Evolutionary conservation across 2,329 filamentous ascomycete genomes (phyloP).

Genomic region (Harringtonia lauricola): DNA sequence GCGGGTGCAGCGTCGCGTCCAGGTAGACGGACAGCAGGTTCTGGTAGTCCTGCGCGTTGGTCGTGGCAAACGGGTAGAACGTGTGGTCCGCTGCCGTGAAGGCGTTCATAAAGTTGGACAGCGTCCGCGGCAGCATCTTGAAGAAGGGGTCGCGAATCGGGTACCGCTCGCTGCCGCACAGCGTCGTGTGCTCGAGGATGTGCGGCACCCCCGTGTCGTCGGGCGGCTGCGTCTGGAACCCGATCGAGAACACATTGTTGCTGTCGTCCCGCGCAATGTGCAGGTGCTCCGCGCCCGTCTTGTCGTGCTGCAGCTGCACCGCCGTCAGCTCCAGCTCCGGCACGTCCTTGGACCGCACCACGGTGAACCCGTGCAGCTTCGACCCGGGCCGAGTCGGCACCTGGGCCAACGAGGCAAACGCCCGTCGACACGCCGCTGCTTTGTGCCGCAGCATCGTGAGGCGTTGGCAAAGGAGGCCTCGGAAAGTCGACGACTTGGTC

Average conservation of each 20-base stretch:
- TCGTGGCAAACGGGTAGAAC: slow-evolving; percentile 95
- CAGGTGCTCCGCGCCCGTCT: slow-evolving; percentile 90
- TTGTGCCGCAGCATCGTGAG: slow-evolving; percentile 4
- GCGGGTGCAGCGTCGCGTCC: slow-evolving; percentile 81
- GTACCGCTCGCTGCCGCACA: slow-evolving; percentile 91
- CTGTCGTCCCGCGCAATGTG: slow-evolving; percentile 90
- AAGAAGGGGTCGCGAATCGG: slow-evolving; percentile 99
- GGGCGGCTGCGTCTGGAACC: slow-evolving; percentile 97
- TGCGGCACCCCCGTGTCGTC: slow-evolving; percentile 94
- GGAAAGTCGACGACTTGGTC: too few species aligned
- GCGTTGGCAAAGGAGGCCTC: too few species aligned
- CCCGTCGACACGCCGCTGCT: background rate
- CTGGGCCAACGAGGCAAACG: slow-evolving; percentile 36
- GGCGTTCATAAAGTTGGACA: slow-evolving; percentile 99
- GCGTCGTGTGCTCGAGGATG: slow-evolving; percentile 92
- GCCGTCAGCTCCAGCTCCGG: slow-evolving; percentile 90
- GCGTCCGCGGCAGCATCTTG: slow-evolving; percentile 95
- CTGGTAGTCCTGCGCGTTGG: slow-evolving; percentile 87
- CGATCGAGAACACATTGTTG: slow-evolving; percentile 99
- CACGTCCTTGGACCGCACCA: slow-evolving; percentile 81
- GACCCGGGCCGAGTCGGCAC: slow-evolving; percentile 66
- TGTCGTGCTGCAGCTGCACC: slow-evolving; percentile 81
- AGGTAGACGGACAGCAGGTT: slow-evolving; percentile 96
- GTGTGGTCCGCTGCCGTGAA: slow-evolving; percentile 96
- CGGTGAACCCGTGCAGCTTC: slow-evolving; percentile 85